Conservation (phyloP, 352 stramenopile species). For the Phytophthora palmivora region DNA sequence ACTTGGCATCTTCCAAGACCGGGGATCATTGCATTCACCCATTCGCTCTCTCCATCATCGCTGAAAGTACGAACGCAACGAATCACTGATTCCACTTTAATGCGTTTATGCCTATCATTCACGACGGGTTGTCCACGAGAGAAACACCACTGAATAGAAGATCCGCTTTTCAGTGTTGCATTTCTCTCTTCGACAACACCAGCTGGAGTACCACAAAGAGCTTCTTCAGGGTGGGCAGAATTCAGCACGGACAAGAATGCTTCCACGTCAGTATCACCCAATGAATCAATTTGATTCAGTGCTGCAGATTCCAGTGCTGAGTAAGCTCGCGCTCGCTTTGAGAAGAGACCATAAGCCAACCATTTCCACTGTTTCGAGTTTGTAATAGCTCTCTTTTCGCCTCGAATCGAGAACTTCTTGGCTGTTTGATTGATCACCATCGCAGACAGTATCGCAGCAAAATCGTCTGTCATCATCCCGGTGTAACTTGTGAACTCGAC, state of each 20-base stretch:
- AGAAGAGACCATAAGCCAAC: constrained; percentile 18
- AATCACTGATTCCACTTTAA: neutral
- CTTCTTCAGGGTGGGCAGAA: constrained; percentile 21
- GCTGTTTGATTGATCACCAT: constrained; percentile 12
- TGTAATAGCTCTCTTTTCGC: constrained; percentile 1
- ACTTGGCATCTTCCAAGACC: constrained; percentile 17
- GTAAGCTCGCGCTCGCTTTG: constrained; percentile 13
- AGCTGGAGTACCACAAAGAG: constrained; percentile 6
- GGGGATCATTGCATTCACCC: constrained; percentile 8
- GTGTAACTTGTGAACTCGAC: constrained; percentile 6
- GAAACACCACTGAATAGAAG: constrained; percentile 8
- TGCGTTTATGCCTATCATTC: too few species aligned
- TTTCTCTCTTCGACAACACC: constrained; percentile 8
- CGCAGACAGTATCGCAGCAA: constrained; percentile 10
- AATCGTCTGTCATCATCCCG: neutral
- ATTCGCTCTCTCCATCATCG: constrained; percentile 16
- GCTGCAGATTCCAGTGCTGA: constrained; percentile 2
- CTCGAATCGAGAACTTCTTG: constrained; percentile 5
- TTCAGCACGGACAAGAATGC: neutral
- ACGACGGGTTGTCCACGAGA: neutral
- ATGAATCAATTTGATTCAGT: constrained; percentile 7
- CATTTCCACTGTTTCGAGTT: constrained; percentile 5
- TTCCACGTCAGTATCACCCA: neutral
- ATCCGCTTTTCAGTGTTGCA: constrained; percentile 4
- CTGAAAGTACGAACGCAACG: constrained; percentile 1